Evolutionary conservation across 2,329 filamentous ascomycete genomes (phyloP), one percentile per base, ranked within the genome.

Genomic region (Clonostachys byssicola): DNA sequence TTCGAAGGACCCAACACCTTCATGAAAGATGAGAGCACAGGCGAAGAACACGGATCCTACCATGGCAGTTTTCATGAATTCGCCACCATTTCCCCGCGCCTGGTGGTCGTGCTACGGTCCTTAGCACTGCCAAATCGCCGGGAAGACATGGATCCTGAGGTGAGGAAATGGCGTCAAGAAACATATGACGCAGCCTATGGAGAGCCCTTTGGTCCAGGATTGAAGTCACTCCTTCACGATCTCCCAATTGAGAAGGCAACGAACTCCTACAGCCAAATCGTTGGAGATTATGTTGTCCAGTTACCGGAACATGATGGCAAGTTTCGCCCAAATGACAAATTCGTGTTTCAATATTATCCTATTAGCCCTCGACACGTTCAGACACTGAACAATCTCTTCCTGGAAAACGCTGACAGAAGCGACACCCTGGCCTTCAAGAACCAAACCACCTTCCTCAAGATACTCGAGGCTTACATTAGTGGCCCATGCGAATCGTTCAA

Each of bases 41-140:
- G 59, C 2, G 51, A 50, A 14, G 10, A 34, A 5, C 9, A 43
- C 3, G 23, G 5, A 33, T 43, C 4, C 5, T 10, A 1, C 9
- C 52, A 54, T 45, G 47, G 46, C 5, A 44, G 16, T 7, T 55
- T 61, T 33, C 60, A 63, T 33, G 57, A 62, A n/a, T 63, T 62
- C 39, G 57, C 60, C 3, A 58, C 60, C 1, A 42, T 63, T 4
- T 55, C 60, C 2, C 60, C 58, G 1, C 54, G 53, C 13, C 35
- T 63, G 17, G 61, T 63, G 51, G 49, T 63, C 17, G 50, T 63
- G 2, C 40, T 63, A 13, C 54, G 60, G 6, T 54, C 46, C 18
- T 35, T 16, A 17, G 1, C 51, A 0, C 44, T 62, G 10, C 57
- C 59, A 0, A 34, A 51, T 5, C 52, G 54, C 5, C 51, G 52